Evolutionary conservation across 1,139 yeast genomes (phyloP), one percentile per base, ranked within the genome.

Genomic region (Yamadazyma siamensis): DNA sequence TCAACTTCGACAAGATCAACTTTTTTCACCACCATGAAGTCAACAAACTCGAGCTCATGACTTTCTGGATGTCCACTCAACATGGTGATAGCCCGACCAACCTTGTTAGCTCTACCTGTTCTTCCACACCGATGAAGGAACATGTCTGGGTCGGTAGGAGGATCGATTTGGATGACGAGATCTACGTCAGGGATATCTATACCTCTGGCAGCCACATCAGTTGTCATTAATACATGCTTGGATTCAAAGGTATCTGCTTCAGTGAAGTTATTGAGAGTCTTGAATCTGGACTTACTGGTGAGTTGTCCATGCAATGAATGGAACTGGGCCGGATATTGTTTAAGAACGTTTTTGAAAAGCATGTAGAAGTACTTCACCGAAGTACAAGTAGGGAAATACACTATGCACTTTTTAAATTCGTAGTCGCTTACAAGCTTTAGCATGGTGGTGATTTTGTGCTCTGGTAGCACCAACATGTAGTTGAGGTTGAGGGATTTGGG

Each of bases 151-250:
- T 86, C 95, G 0, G 89, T 82, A 1, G 97, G 96, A 3, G 96
- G 95, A 41, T 88, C 96, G 23, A 87, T 46, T 52, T 88, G 96
- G 7, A 88, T 63, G 4, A 88, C 96, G 23, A 88, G 59, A 49
- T 89, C 96, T 11, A 88, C 96, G 36, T 87, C 91, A 1, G 95
- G 95, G 19, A 88, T 78, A 61, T 89, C 97, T 19, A 89, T 76
- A 25, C 97, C 97, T 55, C 97, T 70, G 0, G 96, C 95, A 2
- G 96, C 96, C 15, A 83, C 89, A 61, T 83, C 94, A 0, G 94
- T 83, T 4, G 91, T 80, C 60, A 89, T 62, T 14, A 89, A 56
- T 0, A 88, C 75, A n/a, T 79, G 65, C 40, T 77, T 79, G 4
- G 56, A 49, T 15, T 65, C 47, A 20, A 58, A 46, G 1, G 60